Base-by-base conservation (phyloP, 1,284 basidiomycete species). In the Irpex sp. region DNA sequence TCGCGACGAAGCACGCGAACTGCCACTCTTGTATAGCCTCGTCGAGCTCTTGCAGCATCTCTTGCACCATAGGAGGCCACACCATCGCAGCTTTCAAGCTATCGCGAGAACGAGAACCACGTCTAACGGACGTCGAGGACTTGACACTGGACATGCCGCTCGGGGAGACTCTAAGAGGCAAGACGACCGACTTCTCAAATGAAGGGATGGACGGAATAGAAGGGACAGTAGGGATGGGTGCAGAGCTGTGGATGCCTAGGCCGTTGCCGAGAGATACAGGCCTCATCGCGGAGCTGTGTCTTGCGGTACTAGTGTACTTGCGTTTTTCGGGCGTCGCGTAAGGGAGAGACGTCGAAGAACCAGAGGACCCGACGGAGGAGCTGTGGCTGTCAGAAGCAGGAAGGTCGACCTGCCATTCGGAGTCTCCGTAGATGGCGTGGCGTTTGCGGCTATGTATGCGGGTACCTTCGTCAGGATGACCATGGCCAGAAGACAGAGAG, bases 371-470 rank as follows among this genome's bases (percentile, higher is more conserved):
- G 34, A 26, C 26, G 11, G 26, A 56, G 34, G 54, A 56, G n/a
- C 54, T 36, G 11, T 21, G 54, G 34, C 54, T 56, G n/a, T 26
- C 19, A 13, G 54, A 34, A 15, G 54, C 6, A 36, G 54, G 54
- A 17, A 56, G 54, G 54, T 56, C 54, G 6, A 56, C 54, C 6
- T 56, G 54, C 54, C 54, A 56, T 21, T 56, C 54, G n/a, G 54
- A 56, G 19, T 56, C 57, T 44, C 62, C 64, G 55, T 65, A 65
- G 48, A 65, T 65, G 8, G 64, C 64, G 36, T 65, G 64, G 15
- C 64, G 61, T 54, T 62, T 65, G 11, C 40, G 54, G 19, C 37
- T 56, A 31, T 60, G 40, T n/a, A 49, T n/a, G 5, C 54, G 58
- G 13, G 44, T 60, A 8, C 60, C 62, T 15, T 58, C 64, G 15